These are phyloP conservation scores for Bacterosira constricta DNA, from an alignment of 108 stramenopile species.

Conservation along the genomic window DNA sequence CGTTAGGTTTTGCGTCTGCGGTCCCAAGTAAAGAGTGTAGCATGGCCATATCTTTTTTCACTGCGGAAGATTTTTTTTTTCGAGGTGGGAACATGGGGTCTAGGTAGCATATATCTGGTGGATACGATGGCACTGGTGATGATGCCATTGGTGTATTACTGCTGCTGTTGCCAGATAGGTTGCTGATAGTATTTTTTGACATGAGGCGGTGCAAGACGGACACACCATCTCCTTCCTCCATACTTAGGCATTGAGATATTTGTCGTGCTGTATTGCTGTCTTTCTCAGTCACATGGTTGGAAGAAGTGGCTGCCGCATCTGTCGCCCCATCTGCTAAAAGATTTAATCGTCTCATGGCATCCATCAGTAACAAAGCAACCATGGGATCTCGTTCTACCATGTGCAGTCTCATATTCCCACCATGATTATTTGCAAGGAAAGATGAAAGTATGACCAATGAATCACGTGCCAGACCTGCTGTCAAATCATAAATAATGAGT, in stretches of 20 bases:
- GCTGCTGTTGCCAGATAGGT: too few species aligned
- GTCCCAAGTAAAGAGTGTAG: slow-evolving; percentile 74
- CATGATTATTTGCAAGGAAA: background rate
- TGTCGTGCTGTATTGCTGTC: slow-evolving; percentile 17
- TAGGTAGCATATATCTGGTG: slow-evolving; percentile 74
- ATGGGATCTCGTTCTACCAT: slow-evolving; percentile 86
- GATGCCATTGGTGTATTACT: too few species aligned
- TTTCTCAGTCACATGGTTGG: background rate
- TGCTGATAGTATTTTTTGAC: background rate
- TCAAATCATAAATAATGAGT: slow-evolving; percentile 71
- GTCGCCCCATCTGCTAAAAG: slow-evolving; percentile 8
- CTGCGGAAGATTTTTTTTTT: slow-evolving; percentile 64
- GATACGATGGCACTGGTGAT: background rate
- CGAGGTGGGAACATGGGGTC: slow-evolving; percentile 91
- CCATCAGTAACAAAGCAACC: slow-evolving; percentile 64
- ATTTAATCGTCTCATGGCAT: slow-evolving; percentile 69
- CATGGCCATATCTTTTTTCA: slow-evolving; percentile 86
- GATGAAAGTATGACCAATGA: slow-evolving; percentile 62
- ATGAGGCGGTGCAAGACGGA: slow-evolving; percentile 30
- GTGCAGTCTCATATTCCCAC: slow-evolving; percentile 29
- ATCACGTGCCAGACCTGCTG: slow-evolving; percentile 87
- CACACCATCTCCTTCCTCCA: slow-evolving; percentile 59
- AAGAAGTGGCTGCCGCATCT: background rate
- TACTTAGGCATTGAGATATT: slow-evolving; percentile 41
- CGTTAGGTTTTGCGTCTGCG: slow-evolving; percentile 14